Evolutionary conservation across 2,329 filamentous ascomycete genomes (phyloP), one percentile per base, ranked within the genome.

Genomic region (Penicillium sp.): DNA sequence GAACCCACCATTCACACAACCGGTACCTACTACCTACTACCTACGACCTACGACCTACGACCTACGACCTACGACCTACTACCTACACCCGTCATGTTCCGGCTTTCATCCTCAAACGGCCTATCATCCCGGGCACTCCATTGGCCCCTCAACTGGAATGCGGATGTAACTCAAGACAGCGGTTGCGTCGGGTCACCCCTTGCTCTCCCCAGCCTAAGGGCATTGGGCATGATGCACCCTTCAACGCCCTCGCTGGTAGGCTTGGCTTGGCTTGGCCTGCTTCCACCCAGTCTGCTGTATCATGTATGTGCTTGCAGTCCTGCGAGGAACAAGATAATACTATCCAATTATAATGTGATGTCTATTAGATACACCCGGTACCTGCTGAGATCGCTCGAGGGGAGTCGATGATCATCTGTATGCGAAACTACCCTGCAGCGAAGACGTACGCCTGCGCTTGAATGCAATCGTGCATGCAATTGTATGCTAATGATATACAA

Each of bases 81-180:
- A n/a, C 17, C 42, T 25, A 15, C 31, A 47, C 43, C 15, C 53
- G 7, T 55, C 45, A 38, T 55, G 42, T 57, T 38, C 38, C 31
- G 17, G 17, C 47, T 12, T 43, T 8, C 20, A 35, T 45, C 20
- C 38, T 51, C 8, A 41, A 41, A 56, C 47, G 31, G 35, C 31
- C 31, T 12, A 12, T 56, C 17, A 42, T 56, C 47, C 49, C 34
- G 22, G 28, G 17, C 54, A n/a, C n/a, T 31, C 37, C 25, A 41
- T 55, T 41, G 49, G 49, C 35, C 34, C 12, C 12, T 39, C 50
- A 53, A 50, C 25, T 47, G 57, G 64, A 53, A 66, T 67, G 66
- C 61, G 34, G 45, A 67, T 67, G 66, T 67, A 67, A 68, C 66
- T 68, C 63, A 60, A 68, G 60, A 68, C 65, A 54, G 43, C 43